Percentiles rank a stretch among this genome's conserved stretches.
Conservation (phyloP, 352 stramenopile species). For the Achlya hypogyna region DNA sequence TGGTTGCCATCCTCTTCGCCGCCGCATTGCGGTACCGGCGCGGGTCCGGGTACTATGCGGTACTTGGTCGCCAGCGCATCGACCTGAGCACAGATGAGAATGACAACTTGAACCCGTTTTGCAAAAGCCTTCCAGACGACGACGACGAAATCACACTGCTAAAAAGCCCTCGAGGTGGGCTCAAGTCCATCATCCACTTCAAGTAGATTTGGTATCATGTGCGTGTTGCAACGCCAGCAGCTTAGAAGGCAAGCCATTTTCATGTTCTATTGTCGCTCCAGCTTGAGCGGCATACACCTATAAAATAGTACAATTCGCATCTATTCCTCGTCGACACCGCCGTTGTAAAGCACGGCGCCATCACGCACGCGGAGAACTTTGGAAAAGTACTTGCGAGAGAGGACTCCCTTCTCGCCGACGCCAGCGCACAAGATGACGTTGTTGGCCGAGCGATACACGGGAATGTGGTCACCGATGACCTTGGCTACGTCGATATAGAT, state of each 20-base stretch:
- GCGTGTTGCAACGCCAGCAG: too few relatives aligned
- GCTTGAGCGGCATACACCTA: too few relatives aligned
- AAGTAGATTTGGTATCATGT: background rate
- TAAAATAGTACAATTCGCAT: background rate
- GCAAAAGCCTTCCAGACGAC: constrained; percentile 18
- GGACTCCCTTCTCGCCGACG: constrained; percentile 33
- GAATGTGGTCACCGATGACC: constrained; percentile 57
- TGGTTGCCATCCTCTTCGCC: background rate
- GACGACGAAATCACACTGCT: background rate
- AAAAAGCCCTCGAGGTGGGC: background rate
- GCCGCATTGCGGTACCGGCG: background rate
- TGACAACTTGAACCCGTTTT: constrained; percentile 80
- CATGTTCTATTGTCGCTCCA: background rate
- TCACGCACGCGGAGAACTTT: constrained; percentile 36
- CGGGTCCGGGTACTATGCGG: background rate
- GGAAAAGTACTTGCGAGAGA: constrained; percentile 52
- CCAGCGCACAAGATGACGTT: constrained; percentile 73
- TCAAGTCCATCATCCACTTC: background rate
- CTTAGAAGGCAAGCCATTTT: too few relatives aligned
- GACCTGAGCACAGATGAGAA: constrained; percentile 27
- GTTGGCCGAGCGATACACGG: constrained; percentile 79
- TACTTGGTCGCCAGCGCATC: constrained; percentile 28
- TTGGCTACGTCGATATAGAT: constrained; percentile 56
- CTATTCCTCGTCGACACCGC: background rate
- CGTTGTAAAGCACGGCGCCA: constrained; percentile 37